Base-by-base conservation (phyloP, 2,329 filamentous ascomycete species). In the Alternaria sp. region DNA sequence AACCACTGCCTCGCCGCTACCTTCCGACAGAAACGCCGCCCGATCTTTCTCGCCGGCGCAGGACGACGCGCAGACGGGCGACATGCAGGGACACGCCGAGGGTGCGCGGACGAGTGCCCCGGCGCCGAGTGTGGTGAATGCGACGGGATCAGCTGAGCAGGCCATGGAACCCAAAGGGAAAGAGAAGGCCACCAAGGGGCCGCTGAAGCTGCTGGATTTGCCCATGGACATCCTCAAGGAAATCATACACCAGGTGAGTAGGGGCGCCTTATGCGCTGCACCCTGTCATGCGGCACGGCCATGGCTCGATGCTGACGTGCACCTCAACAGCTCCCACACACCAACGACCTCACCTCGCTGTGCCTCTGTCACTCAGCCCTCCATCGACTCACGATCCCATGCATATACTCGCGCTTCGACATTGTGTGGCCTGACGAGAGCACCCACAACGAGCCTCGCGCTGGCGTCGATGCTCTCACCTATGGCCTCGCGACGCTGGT, bases 401-500 rank as follows among this genome's bases (percentile, higher is more conserved):
- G 90, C 71, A 93, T 96, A 68, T 96, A 96, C 81, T 91, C 91
- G 17, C 88, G 91, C 63, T 96, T 96, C 79, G 92, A 96, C 75
- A 96, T 96, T 67, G 91, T 95, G 45, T 96, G 93, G 93, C 92
- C 92, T 0, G 92, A 95, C 73, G 88, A 87, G 30, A 86, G 87
- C 66, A 83, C 86, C 8, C 85, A 88, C 9, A 83, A 86, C 2
- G 88, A 91, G 70, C 89, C 90, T 57, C 85, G 89, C 46, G 89
- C 89, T 44, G 91, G 90, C 61, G 92, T 96, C 28, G 92, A 96
- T 81, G 92, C 92, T 43, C 86, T 96, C 49, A 94, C 92, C 0
- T 95, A 93, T 76, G 92, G 93, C 6, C 83, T 96, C 19, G 89
- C 92, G 12, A 96, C 93, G 0, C 83, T 96, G 61, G 91, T 92